Evolutionary conservation across 2,329 filamentous ascomycete species (phyloP).

Genomic region (Exophiala bonariae): DNA sequence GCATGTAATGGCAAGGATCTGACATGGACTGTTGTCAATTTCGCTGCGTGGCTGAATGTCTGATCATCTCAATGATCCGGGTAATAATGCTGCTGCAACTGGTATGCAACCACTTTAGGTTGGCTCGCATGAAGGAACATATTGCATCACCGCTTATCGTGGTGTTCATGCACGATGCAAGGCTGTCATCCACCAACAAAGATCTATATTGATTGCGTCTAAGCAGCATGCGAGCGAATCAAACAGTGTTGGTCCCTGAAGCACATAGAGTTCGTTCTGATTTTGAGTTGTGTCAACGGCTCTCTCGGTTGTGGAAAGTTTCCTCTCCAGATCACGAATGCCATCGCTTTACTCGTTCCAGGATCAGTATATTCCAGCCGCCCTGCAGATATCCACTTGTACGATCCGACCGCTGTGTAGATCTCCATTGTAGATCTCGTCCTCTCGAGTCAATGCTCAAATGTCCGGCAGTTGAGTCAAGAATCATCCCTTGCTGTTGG

Average conservation of each 20-base stretch:
- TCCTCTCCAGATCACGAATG: too few species aligned
- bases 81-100: neutral
- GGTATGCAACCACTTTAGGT: conserved; percentile 24
- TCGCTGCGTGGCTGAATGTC: conserved; percentile 1
- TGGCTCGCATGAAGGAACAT: too few species aligned
- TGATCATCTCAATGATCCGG: too few species aligned
- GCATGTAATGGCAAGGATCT: neutral
- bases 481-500: conserved; percentile 20
- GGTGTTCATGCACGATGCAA: conserved; percentile 4
- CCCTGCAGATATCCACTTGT: too few species aligned
- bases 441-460: conserved; percentile 12
- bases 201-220: too few species aligned
- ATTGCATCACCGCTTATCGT: conserved; percentile 14
- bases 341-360: too few species aligned
- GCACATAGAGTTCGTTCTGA: conserved; percentile 3
- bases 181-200: conserved; percentile 3
- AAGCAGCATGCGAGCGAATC: neutral
- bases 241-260: neutral
- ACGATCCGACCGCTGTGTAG: too few species aligned
- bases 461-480: conserved; percentile 6
- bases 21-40: neutral
- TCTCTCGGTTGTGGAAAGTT: too few species aligned
- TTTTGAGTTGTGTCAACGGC: too few species aligned
- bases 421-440: conserved; percentile 7
- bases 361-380: too few species aligned